Conservation (phyloP, 73 alveolate species). For the Durusdinium trenchii region DNA sequence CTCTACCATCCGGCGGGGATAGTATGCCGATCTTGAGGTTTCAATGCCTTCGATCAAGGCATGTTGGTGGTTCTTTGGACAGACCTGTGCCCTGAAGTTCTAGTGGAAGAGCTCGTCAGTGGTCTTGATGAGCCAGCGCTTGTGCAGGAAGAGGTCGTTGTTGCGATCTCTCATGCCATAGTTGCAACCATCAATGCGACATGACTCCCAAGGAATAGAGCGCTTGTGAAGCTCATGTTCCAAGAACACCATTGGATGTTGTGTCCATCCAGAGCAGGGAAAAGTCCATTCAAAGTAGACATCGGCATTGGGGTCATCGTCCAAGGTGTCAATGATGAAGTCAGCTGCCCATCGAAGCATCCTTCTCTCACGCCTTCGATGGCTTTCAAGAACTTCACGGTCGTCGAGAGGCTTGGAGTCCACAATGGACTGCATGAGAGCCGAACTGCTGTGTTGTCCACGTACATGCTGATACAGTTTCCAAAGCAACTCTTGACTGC, state of each 20-base stretch:
- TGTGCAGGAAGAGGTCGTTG: neutral
- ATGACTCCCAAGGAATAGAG: neutral
- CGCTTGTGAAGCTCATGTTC: neutral
- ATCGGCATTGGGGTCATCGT: neutral
- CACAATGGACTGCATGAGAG: too few species aligned
- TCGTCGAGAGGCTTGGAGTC: neutral
- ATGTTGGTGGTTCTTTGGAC: neutral
- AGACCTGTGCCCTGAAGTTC: neutral
- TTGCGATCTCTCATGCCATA: neutral
- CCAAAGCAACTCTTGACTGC: too few species aligned
- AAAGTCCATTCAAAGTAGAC: conserved; percentile 5
- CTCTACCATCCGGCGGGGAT: neutral
- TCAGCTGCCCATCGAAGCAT: neutral
- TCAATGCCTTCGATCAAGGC: neutral
- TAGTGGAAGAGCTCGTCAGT: neutral
- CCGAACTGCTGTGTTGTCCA: too few species aligned
- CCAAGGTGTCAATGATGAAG: neutral
- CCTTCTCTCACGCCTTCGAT: neutral
- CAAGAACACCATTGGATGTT: neutral
- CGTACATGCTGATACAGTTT: too few species aligned
- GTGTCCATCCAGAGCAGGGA: neutral
- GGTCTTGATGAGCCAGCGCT: neutral
- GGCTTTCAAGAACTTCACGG: neutral
- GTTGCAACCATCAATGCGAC: neutral
- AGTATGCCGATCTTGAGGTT: neutral